These are phyloP conservation scores for Corrigiola litoralis DNA, from an alignment of 179 eudicot species.

Conservation along the genomic window DNA sequence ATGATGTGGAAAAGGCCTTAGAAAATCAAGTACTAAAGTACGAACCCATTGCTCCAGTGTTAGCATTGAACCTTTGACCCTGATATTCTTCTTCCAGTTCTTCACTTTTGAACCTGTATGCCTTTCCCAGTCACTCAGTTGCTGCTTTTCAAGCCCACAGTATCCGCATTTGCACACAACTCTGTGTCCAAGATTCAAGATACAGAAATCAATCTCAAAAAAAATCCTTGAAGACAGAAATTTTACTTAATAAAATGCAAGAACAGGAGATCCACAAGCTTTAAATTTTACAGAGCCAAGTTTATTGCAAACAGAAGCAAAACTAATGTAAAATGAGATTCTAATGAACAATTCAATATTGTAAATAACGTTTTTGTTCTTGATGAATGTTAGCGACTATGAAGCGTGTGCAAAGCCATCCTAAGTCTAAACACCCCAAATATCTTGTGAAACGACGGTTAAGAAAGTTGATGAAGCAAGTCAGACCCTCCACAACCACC, in stretches of 20 bases:
- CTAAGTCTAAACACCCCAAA: too few relatives aligned
- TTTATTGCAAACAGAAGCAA: neutral
- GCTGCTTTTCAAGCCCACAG: slow-evolving; percentile 55
- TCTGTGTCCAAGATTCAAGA: slow-evolving; percentile 26
- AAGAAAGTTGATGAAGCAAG: too few relatives aligned
- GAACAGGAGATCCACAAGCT: neutral
- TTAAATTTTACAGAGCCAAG: neutral
- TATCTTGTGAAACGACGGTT: too few relatives aligned
- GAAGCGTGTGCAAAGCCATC: neutral
- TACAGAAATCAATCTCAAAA: neutral
- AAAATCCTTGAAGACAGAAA: slow-evolving; percentile 6
- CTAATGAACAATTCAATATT: neutral
- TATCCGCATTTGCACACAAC: slow-evolving; percentile 65
- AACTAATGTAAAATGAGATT: neutral
- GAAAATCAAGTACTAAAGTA: slow-evolving; percentile 17
- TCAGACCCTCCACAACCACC: too few relatives aligned
- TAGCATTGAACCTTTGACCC: slow-evolving; percentile 57
- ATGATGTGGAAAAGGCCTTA: neutral
- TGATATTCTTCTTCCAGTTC: slow-evolving; percentile 66
- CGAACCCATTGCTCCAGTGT: slow-evolving; percentile 74
- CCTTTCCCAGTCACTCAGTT: slow-evolving; percentile 75
- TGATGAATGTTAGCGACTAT: neutral
- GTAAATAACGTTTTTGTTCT: neutral
- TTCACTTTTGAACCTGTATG: slow-evolving; percentile 65
- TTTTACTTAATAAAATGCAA: neutral